Conservation (phyloP, 148 eudicot species). For the Fagopyrum homotropicum region DNA sequence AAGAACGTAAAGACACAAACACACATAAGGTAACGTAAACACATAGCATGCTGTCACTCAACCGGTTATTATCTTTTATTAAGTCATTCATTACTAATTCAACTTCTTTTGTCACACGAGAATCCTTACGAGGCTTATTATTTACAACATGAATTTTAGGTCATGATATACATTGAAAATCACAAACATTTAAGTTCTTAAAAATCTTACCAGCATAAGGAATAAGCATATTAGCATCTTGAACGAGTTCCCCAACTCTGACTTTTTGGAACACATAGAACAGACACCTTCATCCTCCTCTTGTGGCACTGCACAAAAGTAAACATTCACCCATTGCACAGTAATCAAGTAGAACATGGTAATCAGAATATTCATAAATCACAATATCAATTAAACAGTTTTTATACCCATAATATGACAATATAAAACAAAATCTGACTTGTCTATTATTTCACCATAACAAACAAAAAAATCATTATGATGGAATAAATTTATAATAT, state of each 20-base stretch:
- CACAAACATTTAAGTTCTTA: neutral
- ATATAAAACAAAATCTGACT: neutral
- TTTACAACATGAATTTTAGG: neutral
- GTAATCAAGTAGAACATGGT: neutral
- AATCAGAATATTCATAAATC: neutral
- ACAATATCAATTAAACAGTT: neutral
- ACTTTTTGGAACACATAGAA: slow-evolving; percentile 46
- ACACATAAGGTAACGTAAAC: no score
- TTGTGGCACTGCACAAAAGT: slow-evolving; percentile 31
- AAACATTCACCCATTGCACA: neutral
- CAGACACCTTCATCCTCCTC: slow-evolving; percentile 39
- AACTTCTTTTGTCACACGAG: no score
- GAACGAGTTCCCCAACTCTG: slow-evolving; percentile 79
- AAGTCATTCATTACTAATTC: no score
- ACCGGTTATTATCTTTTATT: no score
- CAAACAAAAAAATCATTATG: neutral
- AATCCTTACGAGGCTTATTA: neutral
- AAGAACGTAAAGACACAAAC: no score
- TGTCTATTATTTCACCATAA: neutral
- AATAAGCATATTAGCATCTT: slow-evolving; percentile 77
- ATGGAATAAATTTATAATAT: neutral
- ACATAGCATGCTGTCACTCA: no score
- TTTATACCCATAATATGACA: neutral
- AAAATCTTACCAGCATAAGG: slow-evolving; percentile 79
- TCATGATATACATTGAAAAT: neutral